Conservation (phyloP, 2,329 filamentous ascomycete genomes). For the Iodosphaeria phyllophila region DNA sequence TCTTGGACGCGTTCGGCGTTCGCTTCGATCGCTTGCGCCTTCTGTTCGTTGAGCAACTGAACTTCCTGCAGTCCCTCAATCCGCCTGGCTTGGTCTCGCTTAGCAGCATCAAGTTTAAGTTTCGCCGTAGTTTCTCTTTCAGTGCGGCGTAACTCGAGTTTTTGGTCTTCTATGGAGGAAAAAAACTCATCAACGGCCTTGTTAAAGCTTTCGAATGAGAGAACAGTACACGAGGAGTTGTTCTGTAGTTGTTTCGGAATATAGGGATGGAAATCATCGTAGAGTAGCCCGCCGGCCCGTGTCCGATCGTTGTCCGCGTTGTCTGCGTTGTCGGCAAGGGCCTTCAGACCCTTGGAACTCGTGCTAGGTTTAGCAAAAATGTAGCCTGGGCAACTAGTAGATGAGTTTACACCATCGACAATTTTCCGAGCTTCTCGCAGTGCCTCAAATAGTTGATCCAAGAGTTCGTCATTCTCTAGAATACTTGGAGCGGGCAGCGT, state of each 20-base stretch:
- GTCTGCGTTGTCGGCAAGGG: conserved; percentile 9
- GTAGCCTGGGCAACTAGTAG: conserved; percentile 55
- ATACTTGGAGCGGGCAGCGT: conserved; percentile 49
- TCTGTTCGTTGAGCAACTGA: conserved; percentile 68
- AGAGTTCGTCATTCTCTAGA: conserved; percentile 40
- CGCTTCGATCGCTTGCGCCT: conserved; percentile 77
- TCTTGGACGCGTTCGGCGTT: conserved; percentile 86
- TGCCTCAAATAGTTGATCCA: conserved; percentile 49
- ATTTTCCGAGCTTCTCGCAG: conserved; percentile 53
- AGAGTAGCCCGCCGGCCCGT: conserved; percentile 39
- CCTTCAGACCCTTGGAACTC: too few species aligned
- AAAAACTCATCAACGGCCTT: conserved; percentile 93
- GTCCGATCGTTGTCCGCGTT: conserved; percentile 15
- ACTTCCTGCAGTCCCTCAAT: conserved; percentile 68
- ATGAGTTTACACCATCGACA: conserved; percentile 47
- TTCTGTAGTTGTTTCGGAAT: conserved; percentile 60
- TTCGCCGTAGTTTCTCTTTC: conserved; percentile 70
- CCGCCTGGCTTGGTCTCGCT: conserved; percentile 65
- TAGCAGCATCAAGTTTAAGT: conserved; percentile 70
- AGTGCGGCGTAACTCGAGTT: conserved; percentile 62
- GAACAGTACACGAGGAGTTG: conserved; percentile 43
- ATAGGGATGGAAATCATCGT: conserved; percentile 94
- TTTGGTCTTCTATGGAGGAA: conserved; percentile 88
- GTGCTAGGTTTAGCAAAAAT: conserved; percentile 55
- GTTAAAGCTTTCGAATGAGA: conserved; percentile 76